Evolutionary conservation across 768 basidiomycete species (phyloP).

Genomic region (Inosperma sp.): DNA sequence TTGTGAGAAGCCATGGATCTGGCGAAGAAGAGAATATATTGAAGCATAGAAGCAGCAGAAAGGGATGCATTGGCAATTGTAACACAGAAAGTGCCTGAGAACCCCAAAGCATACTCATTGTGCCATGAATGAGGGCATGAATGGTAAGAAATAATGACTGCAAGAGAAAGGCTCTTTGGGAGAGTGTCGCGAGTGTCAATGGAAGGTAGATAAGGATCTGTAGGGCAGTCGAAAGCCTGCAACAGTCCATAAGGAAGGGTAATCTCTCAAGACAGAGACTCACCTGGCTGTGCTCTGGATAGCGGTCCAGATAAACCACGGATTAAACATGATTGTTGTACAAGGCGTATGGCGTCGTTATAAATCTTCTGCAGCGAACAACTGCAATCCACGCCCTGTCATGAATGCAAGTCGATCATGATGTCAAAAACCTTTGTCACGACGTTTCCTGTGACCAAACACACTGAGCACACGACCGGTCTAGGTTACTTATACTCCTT

Average conservation of each 20-base stretch:
- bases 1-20: slow-evolving; percentile 51
- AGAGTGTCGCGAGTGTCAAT: slow-evolving; percentile 78
- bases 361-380: too few species aligned
- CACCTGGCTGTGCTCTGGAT: slow-evolving; percentile 62
- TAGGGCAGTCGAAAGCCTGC: slow-evolving; percentile 67
- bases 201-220: slow-evolving; percentile 84
- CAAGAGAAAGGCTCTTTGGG: slow-evolving; percentile 72
- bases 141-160: slow-evolving; percentile 72
- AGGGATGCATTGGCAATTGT: slow-evolving; percentile 83
- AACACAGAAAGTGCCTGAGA: slow-evolving; percentile 69
- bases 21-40: slow-evolving; percentile 71
- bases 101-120: slow-evolving; percentile 65
- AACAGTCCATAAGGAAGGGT: slow-evolving; percentile 4
- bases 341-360: too few species aligned
- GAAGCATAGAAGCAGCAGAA: slow-evolving; percentile 82
- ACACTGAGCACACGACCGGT: too few species aligned
- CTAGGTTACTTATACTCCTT: too few species aligned
- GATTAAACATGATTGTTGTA: slow-evolving; percentile 49
- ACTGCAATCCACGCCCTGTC: slow-evolving; percentile 5
- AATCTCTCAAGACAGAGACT: slow-evolving; percentile 4
- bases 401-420: too few species aligned
- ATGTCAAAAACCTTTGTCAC: too few species aligned
- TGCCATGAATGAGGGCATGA: slow-evolving; percentile 80
- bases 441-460: too few species aligned
- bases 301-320: slow-evolving; percentile 65